phyloP scores from a whole-genome alignment of 805 yeast species.

The Henningerozyma blattae region DNA sequence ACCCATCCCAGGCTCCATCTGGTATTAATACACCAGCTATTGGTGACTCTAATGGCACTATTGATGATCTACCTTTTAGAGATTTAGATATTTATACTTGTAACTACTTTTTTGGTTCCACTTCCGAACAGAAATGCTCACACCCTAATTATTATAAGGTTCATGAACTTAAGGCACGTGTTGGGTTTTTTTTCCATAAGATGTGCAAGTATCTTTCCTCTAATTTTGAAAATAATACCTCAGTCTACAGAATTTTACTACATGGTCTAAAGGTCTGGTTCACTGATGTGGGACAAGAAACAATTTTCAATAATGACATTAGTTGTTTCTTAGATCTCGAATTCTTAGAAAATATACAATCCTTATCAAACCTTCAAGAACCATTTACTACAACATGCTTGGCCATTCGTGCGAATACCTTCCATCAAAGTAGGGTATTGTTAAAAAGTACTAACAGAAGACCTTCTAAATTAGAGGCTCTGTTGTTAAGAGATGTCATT shows the following conservation, averaged over 20 bases:
- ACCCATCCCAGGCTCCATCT: constrained; percentile 29
- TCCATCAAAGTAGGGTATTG: constrained; percentile 62
- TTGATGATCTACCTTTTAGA: constrained; percentile 34
- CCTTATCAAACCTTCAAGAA: constrained; percentile 48
- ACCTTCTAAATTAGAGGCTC: constrained; percentile 52
- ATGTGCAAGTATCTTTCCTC: constrained; percentile 36
- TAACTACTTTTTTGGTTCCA: constrained; percentile 52
- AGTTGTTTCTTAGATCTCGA: constrained; percentile 40
- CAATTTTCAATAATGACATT: constrained; percentile 45
- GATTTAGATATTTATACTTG: constrained; percentile 52
- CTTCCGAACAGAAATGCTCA: constrained; percentile 31
- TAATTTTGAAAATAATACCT: constrained; percentile 50
- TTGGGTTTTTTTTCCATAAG: constrained; percentile 55
- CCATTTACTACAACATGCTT: constrained; percentile 69
- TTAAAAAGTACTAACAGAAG: constrained; percentile 63
- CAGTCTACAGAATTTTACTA: constrained; percentile 47
- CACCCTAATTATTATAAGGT: constrained; percentile 36
- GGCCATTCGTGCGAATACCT: constrained; percentile 62
- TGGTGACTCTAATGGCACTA: constrained; percentile 17
- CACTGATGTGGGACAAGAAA: constrained; percentile 66
- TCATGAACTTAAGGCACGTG: constrained; percentile 45
- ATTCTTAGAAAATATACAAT: constrained; percentile 46
- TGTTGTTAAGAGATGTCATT: constrained; percentile 54
- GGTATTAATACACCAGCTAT: constrained; percentile 27
- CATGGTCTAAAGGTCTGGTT: constrained; percentile 66